Percentiles rank a stretch among this genome's conserved stretches.
Conservation (phyloP, 78 protist species). For the Creolimax fragrantissima region DNA sequence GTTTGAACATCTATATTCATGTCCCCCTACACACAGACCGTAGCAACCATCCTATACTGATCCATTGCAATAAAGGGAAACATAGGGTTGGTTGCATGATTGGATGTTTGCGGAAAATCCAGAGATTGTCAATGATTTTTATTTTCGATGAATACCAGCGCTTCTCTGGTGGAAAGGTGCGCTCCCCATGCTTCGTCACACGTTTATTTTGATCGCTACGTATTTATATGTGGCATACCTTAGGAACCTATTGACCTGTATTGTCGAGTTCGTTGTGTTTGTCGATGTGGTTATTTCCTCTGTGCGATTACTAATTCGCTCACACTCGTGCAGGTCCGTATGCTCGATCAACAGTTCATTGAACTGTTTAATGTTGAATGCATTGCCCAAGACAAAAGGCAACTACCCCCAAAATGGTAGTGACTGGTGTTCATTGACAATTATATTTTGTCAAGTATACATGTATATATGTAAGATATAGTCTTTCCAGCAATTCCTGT, state of each 20-base stretch:
- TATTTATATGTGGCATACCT: too few species aligned
- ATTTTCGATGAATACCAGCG: constrained; percentile 60
- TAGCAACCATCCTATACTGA: constrained; percentile 51
- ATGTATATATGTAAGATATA: too few species aligned
- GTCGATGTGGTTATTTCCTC: too few species aligned
- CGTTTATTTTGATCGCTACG: too few species aligned
- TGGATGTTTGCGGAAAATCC: constrained; percentile 51
- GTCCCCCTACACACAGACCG: not conserved
- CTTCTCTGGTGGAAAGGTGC: constrained; percentile 58
- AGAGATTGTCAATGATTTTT: constrained; percentile 48
- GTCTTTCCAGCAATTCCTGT: too few species aligned
- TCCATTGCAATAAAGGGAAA: constrained; percentile 66
- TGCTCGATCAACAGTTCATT: constrained; percentile 61
- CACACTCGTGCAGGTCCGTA: constrained; percentile 23
- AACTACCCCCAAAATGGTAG: not conserved
- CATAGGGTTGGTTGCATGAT: constrained; percentile 60
- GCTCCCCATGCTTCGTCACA: too few species aligned
- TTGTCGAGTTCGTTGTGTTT: too few species aligned
- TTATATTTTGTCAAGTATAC: too few species aligned
- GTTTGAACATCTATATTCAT: too few species aligned
- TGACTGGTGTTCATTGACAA: too few species aligned
- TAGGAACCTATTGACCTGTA: too few species aligned
- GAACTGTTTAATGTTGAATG: constrained; percentile 39
- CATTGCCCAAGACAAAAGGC: not conserved
- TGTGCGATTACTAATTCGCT: too few species aligned